Base-by-base conservation (phyloP, 2,329 filamentous ascomycete species). In the Byssoonygena ceratinophila region DNA sequence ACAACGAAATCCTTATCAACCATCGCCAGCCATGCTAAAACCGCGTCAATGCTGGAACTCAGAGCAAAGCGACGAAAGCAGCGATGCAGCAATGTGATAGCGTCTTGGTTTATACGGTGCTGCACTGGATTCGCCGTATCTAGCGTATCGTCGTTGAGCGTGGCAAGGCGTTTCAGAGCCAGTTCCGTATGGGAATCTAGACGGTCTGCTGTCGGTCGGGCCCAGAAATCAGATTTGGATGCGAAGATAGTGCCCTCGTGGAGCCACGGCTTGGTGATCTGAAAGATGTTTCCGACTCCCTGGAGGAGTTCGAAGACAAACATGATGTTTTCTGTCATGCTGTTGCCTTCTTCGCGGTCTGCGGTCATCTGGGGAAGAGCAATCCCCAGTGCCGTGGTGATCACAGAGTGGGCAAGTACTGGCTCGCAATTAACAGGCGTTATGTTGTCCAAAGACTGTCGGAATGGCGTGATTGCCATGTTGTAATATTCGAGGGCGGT, bases 231-330 rank as follows among this genome's bases (percentile, higher is more conserved):
- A 0, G 59, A 59, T 36, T 68, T 71, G 2, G 67, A 67, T 22
- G 67, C 72, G 60, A 78, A 79, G 1, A 79, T 64, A 66, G 74
- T 76, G 14, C 73, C 70, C 57, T 78, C 75, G 29, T 45, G 46
- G 57, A 79, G 72, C 56, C 66, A 68, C 1, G 63, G 56, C 14
- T 59, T 58, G 18, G 62, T 64, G 31, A 67, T 64, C 1, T 50
- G 55, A 29, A 63, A 60, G 20, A 69, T 69, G 3, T 68, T 68
- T 25, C 58, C 63, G 27, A 66, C 61, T 0, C 67, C 67, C 46
- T 67, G 65, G 6, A 69, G 57, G 6, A 69, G 60, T 34, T 68
- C 65, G 37, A 67, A 66, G 2, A 67, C 61, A 5, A 65, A 60
- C 4, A 65, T 56, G 7, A 68, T 64, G 45, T 68, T 68, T 48